Percentiles rank a stretch among this genome's conserved stretches.
phyloP scores from a whole-genome alignment of 2,329 filamentous ascomycete species.

The Fusarium equiseti region DNA sequence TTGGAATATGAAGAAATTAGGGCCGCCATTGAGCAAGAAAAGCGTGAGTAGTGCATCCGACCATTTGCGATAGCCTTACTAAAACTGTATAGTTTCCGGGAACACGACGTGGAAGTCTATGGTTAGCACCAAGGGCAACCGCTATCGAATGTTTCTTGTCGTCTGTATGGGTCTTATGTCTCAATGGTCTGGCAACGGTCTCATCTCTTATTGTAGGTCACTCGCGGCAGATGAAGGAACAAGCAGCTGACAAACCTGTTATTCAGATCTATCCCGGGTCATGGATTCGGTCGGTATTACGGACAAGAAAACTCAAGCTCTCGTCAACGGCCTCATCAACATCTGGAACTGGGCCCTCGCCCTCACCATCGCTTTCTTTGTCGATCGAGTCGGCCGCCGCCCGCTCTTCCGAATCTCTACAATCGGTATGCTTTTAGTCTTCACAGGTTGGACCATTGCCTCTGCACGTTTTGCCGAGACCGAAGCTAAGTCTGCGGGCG shows the following conservation, averaged over 20 bases:
- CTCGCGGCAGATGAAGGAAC: accelerated
- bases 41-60: conserved; percentile 42
- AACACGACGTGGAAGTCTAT: conserved; percentile 48
- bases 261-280: conserved; percentile 23
- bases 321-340: conserved; percentile 48
- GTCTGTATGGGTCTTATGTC: conserved; percentile 59
- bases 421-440: conserved; percentile 48
- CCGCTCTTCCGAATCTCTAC: conserved; percentile 50
- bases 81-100: conserved; percentile 40
- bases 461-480: conserved; percentile 51
- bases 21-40: conserved; percentile 53
- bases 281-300: conserved; percentile 39
- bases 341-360: conserved; percentile 48
- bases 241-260: not conserved
- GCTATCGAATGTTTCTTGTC: conserved; percentile 55
- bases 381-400: conserved; percentile 49
- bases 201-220: conserved; percentile 49
- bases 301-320: conserved; percentile 45
- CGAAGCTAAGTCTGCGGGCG: conserved; percentile 46
- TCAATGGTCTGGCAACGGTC: conserved; percentile 54
- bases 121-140: conserved; percentile 49
- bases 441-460: conserved; percentile 52
- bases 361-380: conserved; percentile 45
- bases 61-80: too few relatives aligned
- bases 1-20: conserved; percentile 64